phyloP scores from a whole-genome alignment of 805 yeast genomes.

The Zygoascus bituminiphila region DNA sequence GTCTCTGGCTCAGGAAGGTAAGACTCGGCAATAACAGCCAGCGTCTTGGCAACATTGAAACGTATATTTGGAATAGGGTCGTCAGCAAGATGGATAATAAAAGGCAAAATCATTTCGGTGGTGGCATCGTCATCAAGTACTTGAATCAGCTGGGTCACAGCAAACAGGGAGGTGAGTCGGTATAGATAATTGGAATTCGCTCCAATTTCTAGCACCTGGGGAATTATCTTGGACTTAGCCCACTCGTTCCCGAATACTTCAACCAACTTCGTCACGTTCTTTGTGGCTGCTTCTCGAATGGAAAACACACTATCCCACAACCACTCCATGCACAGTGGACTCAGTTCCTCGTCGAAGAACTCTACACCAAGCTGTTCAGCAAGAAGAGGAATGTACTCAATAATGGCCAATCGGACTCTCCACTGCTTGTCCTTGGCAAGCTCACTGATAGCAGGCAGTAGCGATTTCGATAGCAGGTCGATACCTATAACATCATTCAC shows the following conservation, averaged over 20 bases:
- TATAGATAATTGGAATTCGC: conserved; percentile 67
- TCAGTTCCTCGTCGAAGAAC: conserved; percentile 85
- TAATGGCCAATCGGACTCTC: conserved; percentile 95
- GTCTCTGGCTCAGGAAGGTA: conserved; percentile 24
- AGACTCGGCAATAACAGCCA: conserved; percentile 51
- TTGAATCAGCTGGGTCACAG: conserved; percentile 73
- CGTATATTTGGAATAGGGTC: conserved; percentile 94
- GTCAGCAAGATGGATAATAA: conserved; percentile 56
- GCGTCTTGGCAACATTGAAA: conserved; percentile 87
- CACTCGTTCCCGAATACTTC: conserved; percentile 86
- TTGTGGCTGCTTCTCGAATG: conserved; percentile 92
- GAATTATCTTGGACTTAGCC: conserved; percentile 80
- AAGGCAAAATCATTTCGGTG: conserved; percentile 65
- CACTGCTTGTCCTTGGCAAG: conserved; percentile 94
- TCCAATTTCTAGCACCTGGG: conserved; percentile 57
- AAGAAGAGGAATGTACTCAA: conserved; percentile 88
- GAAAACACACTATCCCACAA: conserved; percentile 96
- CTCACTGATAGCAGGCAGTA: conserved; percentile 92
- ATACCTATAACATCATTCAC: conserved; percentile 95
- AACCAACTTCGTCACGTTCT: conserved; percentile 69
- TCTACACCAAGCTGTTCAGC: conserved; percentile 92
- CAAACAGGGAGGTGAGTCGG: conserved; percentile 83
- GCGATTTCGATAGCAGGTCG: conserved; percentile 71
- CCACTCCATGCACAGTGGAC: conserved; percentile 93
- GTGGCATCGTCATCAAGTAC: conserved; percentile 56